Evolutionary conservation across 2,329 filamentous ascomycete genomes (phyloP).

Genomic region (Dactylellina haptotyla): DNA sequence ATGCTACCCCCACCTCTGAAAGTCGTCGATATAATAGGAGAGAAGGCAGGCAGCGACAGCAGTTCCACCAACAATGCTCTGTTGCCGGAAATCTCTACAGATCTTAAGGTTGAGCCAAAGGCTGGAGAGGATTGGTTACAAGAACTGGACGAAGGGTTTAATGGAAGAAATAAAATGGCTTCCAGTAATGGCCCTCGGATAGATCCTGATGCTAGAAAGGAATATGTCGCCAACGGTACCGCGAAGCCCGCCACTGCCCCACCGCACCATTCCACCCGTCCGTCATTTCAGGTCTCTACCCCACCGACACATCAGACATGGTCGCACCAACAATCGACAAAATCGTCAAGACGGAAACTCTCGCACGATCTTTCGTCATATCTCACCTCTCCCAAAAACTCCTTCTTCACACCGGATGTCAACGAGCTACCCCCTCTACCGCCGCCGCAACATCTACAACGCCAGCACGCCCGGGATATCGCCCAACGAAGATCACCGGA

Average conservation of each 20-base stretch:
- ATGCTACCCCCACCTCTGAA: constrained; percentile 57
- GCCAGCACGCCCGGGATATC: constrained; percentile 54
- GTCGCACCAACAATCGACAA: constrained; percentile 34
- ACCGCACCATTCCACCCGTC: constrained; percentile 14
- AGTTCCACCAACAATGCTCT: too few relatives aligned
- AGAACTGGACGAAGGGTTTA: constrained; percentile 2
- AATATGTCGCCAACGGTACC: too few relatives aligned
- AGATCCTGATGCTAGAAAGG: not conserved
- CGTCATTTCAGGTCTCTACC: constrained; percentile 26
- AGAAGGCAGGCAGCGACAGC: not conserved
- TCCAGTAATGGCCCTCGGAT: not conserved
- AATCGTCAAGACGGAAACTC: constrained; percentile 37
- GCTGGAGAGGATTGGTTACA: not conserved
- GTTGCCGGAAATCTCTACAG: not conserved
- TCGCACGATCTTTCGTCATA: constrained; percentile 51
- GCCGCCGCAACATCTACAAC: constrained; percentile 34
- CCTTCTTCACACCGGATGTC: constrained; percentile 49
- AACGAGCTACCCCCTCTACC: constrained; percentile 37
- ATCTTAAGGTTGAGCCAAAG: not conserved
- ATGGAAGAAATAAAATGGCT: constrained; percentile 10
- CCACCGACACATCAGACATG: constrained; percentile 31
- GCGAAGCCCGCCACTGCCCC: too few relatives aligned
- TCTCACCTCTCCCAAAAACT: constrained; percentile 57
- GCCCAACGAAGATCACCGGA: constrained; percentile 53
- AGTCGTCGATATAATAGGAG: constrained; percentile 8